Evolutionary conservation across 495 filamentous ascomycete genomes (phyloP).

Genomic region (Neurospora sp.): DNA sequence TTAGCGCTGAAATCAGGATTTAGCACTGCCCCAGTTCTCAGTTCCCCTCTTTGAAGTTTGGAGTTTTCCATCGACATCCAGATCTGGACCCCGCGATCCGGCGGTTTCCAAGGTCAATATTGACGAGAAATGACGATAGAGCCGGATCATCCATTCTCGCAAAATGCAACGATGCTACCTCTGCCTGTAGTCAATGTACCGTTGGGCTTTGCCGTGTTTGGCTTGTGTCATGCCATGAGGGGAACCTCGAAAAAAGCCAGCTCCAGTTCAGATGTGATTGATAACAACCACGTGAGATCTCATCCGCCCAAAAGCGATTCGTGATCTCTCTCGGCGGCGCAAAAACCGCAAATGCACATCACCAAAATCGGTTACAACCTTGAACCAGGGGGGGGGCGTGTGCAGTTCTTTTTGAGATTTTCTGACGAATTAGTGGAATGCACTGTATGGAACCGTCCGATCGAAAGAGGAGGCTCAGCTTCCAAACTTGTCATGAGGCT

Average conservation of each 20-base stretch:
- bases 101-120: background rate
- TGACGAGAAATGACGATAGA: background rate
- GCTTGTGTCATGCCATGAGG: background rate
- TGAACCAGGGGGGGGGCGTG: background rate
- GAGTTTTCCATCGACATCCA: background rate
- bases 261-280: background rate
- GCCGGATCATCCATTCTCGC: background rate
- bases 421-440: background rate
- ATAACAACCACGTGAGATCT: background rate
- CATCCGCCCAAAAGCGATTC: background rate
- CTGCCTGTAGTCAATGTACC: background rate
- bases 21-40: background rate
- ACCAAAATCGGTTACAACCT: background rate
- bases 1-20: background rate
- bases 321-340: background rate
- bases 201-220: background rate
- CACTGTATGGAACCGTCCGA: background rate
- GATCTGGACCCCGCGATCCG: background rate
- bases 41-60: background rate
- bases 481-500: background rate
- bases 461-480: background rate
- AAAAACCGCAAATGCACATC: background rate
- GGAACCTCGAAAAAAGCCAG: background rate
- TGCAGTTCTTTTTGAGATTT: background rate
- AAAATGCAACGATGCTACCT: background rate